phyloP scores from a whole-genome alignment of 441 rosid species.

The Francoa sonchifolia region DNA sequence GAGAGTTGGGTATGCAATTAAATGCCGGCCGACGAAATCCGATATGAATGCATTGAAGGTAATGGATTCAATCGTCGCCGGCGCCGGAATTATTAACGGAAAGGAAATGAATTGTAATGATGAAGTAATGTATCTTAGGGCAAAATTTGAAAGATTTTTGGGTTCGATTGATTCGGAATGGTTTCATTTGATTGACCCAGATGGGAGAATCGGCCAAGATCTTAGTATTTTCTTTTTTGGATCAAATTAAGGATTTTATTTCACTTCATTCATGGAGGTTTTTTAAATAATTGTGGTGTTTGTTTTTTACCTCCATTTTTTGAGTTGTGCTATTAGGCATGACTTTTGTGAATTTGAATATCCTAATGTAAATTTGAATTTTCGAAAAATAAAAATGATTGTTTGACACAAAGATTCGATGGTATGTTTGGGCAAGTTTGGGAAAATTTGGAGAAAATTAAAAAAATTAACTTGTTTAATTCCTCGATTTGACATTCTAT shows the following conservation, averaged over 20 bases:
- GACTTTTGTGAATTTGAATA: too few species aligned
- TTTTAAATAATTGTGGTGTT: too few species aligned
- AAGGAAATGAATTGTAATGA: slow-evolving; percentile 32
- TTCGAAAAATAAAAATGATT: too few species aligned
- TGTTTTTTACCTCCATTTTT: too few species aligned
- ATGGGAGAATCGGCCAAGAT: slow-evolving; percentile 55
- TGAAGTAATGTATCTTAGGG: slow-evolving; percentile 71
- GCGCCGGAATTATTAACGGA: slow-evolving; percentile 47
- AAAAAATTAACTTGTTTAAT: too few species aligned
- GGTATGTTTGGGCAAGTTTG: too few species aligned
- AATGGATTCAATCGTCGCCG: slow-evolving; percentile 72
- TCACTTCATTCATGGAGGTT: too few species aligned
- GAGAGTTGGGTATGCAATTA: slow-evolving; percentile 44
- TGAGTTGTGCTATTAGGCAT: too few species aligned
- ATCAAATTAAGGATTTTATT: slow-evolving; percentile 20
- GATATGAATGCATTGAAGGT: slow-evolving; percentile 41
- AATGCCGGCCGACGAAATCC: slow-evolving; percentile 33
- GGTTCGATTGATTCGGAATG: slow-evolving; percentile 67
- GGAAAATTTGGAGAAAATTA: not conserved
- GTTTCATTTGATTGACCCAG: slow-evolving; percentile 64
- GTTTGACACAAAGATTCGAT: too few species aligned
- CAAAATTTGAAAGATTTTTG: slow-evolving; percentile 63
- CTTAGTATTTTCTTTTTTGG: slow-evolving; percentile 72
- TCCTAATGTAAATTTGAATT: too few species aligned
- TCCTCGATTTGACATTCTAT: too few species aligned